Conservation (phyloP, 345 rosid genomes). For the Eutrema heterophyllum region DNA sequence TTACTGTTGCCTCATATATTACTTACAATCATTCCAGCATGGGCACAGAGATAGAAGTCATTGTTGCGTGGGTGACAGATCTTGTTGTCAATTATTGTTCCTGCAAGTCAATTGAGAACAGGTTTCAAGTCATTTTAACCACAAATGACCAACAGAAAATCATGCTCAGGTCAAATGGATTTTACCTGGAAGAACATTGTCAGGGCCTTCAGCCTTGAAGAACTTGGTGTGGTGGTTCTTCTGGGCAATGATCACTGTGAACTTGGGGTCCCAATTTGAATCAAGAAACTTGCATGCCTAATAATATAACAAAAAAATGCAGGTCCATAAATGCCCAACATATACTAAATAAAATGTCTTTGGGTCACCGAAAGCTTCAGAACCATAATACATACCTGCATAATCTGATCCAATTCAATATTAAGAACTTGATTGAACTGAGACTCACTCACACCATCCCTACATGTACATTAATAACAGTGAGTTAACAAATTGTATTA, state of each 20-base stretch:
- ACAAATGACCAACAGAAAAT: background rate
- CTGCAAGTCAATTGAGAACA: conserved; percentile 26
- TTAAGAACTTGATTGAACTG: conserved; percentile 87
- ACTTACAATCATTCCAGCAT: conserved; percentile 91
- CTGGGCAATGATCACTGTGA: conserved; percentile 77
- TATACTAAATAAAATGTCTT: background rate
- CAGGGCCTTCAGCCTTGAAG: conserved; percentile 45
- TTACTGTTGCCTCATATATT: background rate
- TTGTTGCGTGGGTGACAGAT: conserved; percentile 73
- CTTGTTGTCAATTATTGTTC: conserved; percentile 67
- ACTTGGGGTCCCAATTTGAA: conserved; percentile 62
- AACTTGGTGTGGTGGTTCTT: conserved; percentile 93
- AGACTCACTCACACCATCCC: conserved; percentile 97
- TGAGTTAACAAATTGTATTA: background rate
- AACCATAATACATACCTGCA: conserved; percentile 45
- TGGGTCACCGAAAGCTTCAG: background rate
- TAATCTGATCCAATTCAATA: conserved; percentile 74
- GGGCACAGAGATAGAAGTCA: conserved; percentile 89
- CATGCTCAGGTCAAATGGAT: background rate
- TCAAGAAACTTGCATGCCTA: conserved; percentile 91
- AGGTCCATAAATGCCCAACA: background rate
- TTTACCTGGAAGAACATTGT: background rate
- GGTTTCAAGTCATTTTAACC: background rate
- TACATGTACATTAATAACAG: conserved; percentile 22
- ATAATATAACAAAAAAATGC: conserved; percentile 6